These are phyloP conservation scores for Didymella sp. DNA, from an alignment of 2,329 filamentous ascomycete species.

Conservation along the genomic window DNA sequence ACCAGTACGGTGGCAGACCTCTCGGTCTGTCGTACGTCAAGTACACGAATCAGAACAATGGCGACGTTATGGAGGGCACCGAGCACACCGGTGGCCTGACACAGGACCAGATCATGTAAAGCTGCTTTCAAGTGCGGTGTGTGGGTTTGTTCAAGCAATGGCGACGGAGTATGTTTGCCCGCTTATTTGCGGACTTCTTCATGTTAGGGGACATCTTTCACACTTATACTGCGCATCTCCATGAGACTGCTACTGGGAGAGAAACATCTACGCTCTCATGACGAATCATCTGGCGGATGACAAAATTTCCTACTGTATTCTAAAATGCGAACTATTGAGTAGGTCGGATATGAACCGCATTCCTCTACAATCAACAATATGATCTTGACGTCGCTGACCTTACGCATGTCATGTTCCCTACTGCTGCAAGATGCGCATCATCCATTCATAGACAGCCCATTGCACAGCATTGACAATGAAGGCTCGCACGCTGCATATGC, in stretches of 20 bases:
- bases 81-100: slow-evolving; percentile 73
- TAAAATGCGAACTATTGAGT: slow-evolving; percentile 39
- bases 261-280: slow-evolving; percentile 20
- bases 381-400: background rate
- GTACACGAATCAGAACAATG: slow-evolving; percentile 73
- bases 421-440: slow-evolving; percentile 63
- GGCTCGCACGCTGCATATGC: slow-evolving; percentile 82
- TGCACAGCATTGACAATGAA: slow-evolving; percentile 93
- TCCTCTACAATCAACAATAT: background rate
- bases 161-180: slow-evolving; percentile 7
- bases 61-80: slow-evolving; percentile 81
- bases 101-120: slow-evolving; percentile 98
- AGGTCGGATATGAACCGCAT: slow-evolving; percentile 1
- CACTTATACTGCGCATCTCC: slow-evolving; percentile 25
- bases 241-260: slow-evolving; percentile 27
- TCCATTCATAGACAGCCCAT: slow-evolving; percentile 91
- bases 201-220: slow-evolving; percentile 26
- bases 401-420: slow-evolving; percentile 1
- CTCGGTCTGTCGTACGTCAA: slow-evolving; percentile 93
- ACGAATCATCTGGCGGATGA: slow-evolving; percentile 23
- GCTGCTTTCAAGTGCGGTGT: background rate
- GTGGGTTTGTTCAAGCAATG: slow-evolving; percentile 3
- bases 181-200: slow-evolving; percentile 15
- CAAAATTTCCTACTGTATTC: slow-evolving; percentile 47
- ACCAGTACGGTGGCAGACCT: slow-evolving; percentile 94